Conservation (phyloP, 106 monocot genomes). For the Apostasia shenzhenica region DNA sequence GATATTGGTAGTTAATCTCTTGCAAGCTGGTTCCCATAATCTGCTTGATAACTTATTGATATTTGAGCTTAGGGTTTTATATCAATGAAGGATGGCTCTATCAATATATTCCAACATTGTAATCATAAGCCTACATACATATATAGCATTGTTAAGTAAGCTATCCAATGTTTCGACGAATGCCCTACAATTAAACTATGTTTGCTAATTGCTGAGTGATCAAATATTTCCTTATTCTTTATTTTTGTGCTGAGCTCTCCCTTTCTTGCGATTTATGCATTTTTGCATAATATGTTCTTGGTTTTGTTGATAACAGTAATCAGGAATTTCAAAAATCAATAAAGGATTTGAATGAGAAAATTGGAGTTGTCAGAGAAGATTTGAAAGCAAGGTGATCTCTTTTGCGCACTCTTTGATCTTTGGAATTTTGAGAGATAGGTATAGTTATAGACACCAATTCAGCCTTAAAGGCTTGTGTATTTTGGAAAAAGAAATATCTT, state of each 20-base stretch:
- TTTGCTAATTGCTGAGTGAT: neutral
- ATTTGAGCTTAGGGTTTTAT: no score
- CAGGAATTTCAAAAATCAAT: slow-evolving; percentile 76
- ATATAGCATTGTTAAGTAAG: neutral
- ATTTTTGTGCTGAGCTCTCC: neutral
- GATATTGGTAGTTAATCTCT: no score
- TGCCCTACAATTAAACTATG: no score
- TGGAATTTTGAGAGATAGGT: neutral
- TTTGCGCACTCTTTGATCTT: neutral
- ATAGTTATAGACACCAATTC: neutral
- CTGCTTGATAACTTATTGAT: no score
- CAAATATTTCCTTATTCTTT: neutral
- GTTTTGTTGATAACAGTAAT: slow-evolving; percentile 48
- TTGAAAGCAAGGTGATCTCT: slow-evolving; percentile 64
- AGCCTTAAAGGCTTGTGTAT: neutral
- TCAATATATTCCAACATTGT: neutral
- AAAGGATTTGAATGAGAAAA: slow-evolving; percentile 84
- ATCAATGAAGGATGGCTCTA: no score
- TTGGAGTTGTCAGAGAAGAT: slow-evolving; percentile 83
- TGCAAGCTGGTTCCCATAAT: no score
- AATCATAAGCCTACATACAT: neutral
- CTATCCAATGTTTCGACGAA: neutral
- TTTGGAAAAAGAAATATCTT: no score
- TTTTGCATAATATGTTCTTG: neutral
- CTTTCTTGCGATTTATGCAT: neutral